Base-by-base conservation (phyloP, 352 stramenopile genomes). In the Pythium plurisporium region DNA sequence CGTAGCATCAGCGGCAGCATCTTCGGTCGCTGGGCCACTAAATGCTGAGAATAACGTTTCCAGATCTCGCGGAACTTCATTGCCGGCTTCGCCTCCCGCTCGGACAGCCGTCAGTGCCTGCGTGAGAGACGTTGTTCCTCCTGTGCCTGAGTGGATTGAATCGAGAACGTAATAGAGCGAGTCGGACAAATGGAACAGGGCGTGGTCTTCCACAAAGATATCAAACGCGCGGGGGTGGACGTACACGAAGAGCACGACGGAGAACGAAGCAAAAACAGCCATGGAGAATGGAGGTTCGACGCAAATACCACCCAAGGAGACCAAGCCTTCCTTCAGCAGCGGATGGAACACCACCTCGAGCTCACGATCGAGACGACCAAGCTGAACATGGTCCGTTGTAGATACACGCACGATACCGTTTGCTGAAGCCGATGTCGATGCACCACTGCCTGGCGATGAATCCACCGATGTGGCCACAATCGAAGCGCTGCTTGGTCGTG, bases 31-130 rank as follows among this genome's bases (percentile, higher is more conserved):
- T 64, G 45, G 54, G 48, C 70, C 79, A 33, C 76, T 38, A 20
- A 79, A 87, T 36, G 87, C 79, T 2, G 82, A 85, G 46, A 92
- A 89, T 1, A 92, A 64, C 26, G 69, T 70, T 31, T 94, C 79
- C 1, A 94, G 43, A 29, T 86, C 74, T 22, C 69, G 58, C 1
- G 61, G 55, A 20, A 51, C 22, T 14, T 67, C 64, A 12, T 72
- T 67, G 33, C 72, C 65, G 17, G 73, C 48, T 4, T 47, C 43
- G 33, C 30, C 42, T 27, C 17, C 27, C 5, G 42, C 48, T n/a
- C 40, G 33, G 0, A 15, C 46, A 22, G 29, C 37, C 1, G 48
- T n/a, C 11, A 64, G 36, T 6, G 62, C 42, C 19, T 52, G 22
- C 11, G 54, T 62, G 19, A 64, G 55, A 9, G 54, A 17, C 14